Base-by-base conservation (phyloP, 306 rosid species). In the Prosopis cineraria region DNA sequence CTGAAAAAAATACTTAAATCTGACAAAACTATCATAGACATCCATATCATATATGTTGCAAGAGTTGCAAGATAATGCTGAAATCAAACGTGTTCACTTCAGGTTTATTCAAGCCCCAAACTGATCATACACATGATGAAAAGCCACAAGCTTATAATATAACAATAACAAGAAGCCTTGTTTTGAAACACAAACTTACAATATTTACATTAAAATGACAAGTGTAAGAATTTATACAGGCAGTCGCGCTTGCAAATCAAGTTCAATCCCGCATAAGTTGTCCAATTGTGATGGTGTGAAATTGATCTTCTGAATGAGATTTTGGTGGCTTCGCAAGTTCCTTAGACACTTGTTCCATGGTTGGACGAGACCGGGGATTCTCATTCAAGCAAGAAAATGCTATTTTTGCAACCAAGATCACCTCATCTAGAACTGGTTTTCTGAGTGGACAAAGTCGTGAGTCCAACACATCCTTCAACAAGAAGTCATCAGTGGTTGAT, bases 381-480 rank as follows among this genome's bases (percentile, higher is more conserved):
- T 48, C 56, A 19, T n/a, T 48, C 56, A 48, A 48, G 10, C 58
- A 52, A 7, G 12, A 52, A 52, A 52, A 52, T 2, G 58, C 58
- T n/a, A 70, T 29, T 56, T 31, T 70, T 30, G 8, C 7, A 48
- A 50, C 55, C 0, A 16, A 22, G 6, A 37, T 25, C 8, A 76
- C 24, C 7, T 81, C 73, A 27, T 27, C 19, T 22, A 2, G 7
- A 20, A 59, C 20, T 37, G 48, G 33, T 30, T 52, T 63, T 7
- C 0, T 9, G 10, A 78, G 64, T 53, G 0, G 3, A 40, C 24
- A 50, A n/a, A 81, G 81, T 31, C 75, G 64, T 5, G 67, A 22
- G 14, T 81, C 78, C 16, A 76, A 41, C 45, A 40, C 47, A 22
- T 27, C 60, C 52, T 71, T 65, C 34, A 76, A 43, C 6, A 17